Evolutionary conservation across 2,329 filamentous ascomycete genomes (phyloP).

Genomic region (Dichotomopilus funicola): DNA sequence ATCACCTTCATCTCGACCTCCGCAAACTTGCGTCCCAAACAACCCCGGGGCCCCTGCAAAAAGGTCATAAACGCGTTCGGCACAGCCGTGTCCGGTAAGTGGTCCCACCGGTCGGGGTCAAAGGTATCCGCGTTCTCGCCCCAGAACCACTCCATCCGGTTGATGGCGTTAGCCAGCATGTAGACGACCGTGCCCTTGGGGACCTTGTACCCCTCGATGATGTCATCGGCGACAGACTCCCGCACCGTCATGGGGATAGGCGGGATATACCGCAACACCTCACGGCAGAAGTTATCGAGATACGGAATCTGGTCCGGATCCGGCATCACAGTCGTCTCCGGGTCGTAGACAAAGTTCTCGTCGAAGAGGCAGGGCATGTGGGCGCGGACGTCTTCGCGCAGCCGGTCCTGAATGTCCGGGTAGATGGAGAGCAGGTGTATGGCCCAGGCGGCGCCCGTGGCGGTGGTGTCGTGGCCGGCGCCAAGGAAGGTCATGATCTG

Average conservation of each 20-base stretch:
- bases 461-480: slow-evolving; percentile 32
- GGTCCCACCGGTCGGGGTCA: slow-evolving; percentile 21
- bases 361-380: slow-evolving; percentile 34
- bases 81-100: slow-evolving; percentile 14
- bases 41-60: slow-evolving; percentile 19
- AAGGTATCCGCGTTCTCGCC: slow-evolving; percentile 20
- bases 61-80: slow-evolving; percentile 23
- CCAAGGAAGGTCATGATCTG: slow-evolving; percentile 30
- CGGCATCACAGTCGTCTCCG: slow-evolving; percentile 22
- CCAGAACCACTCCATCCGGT: slow-evolving; percentile 20
- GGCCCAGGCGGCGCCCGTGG: slow-evolving; percentile 27
- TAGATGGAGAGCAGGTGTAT: slow-evolving; percentile 25
- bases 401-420: slow-evolving; percentile 19
- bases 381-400: slow-evolving; percentile 25
- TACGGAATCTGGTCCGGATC: slow-evolving; percentile 38
- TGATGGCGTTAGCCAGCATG: slow-evolving; percentile 33
- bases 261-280: slow-evolving; percentile 40
- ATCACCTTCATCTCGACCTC: slow-evolving; percentile 29
- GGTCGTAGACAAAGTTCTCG: slow-evolving; percentile 26
- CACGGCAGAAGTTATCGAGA: slow-evolving; percentile 41
- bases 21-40: slow-evolving; percentile 23
- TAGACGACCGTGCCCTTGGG: slow-evolving; percentile 38
- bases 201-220: slow-evolving; percentile 34
- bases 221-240: slow-evolving; percentile 34
- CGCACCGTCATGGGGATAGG: slow-evolving; percentile 42